Conservation (phyloP, 1,139 yeast genomes). For the Eremothecium cymbalariae region DNA sequence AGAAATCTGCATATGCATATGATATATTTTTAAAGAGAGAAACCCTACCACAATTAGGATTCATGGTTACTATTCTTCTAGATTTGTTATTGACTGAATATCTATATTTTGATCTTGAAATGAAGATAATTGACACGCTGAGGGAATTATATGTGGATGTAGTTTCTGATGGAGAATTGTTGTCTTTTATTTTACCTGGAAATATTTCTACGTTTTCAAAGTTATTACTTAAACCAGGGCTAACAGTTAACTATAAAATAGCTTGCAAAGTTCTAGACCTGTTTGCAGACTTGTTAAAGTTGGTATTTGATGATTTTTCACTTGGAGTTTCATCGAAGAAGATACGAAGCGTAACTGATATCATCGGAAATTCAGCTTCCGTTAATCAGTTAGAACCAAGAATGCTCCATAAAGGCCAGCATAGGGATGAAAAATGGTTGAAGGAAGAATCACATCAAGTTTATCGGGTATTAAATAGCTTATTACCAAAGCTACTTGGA, state of each 20-base stretch:
- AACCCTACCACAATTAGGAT: slow-evolving; percentile 40
- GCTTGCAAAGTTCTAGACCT: slow-evolving; percentile 31
- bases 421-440: slow-evolving; percentile 55
- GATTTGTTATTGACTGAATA: slow-evolving; percentile 31
- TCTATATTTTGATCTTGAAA: slow-evolving; percentile 31
- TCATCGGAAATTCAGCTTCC: too few relatives aligned
- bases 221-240: slow-evolving; percentile 35
- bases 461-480: slow-evolving; percentile 32
- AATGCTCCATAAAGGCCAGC: slow-evolving; percentile 26
- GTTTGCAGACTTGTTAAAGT: slow-evolving; percentile 31
- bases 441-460: slow-evolving; percentile 57
- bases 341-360: background rate
- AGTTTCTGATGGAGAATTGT: slow-evolving; percentile 41
- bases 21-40: slow-evolving; percentile 34
- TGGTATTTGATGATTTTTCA: slow-evolving; percentile 39
- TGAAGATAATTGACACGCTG: slow-evolving; percentile 34
- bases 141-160: slow-evolving; percentile 26
- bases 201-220: slow-evolving; percentile 44
- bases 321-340: slow-evolving; percentile 16
- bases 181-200: slow-evolving; percentile 51
- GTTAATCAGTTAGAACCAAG: too few relatives aligned
- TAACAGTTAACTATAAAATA: slow-evolving; percentile 37
- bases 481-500: slow-evolving; percentile 33
- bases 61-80: slow-evolving; percentile 39
- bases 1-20: slow-evolving; percentile 20